Evolutionary conservation across 2,329 filamentous ascomycete genomes (phyloP).

Genomic region (Aspergillus sp.): DNA sequence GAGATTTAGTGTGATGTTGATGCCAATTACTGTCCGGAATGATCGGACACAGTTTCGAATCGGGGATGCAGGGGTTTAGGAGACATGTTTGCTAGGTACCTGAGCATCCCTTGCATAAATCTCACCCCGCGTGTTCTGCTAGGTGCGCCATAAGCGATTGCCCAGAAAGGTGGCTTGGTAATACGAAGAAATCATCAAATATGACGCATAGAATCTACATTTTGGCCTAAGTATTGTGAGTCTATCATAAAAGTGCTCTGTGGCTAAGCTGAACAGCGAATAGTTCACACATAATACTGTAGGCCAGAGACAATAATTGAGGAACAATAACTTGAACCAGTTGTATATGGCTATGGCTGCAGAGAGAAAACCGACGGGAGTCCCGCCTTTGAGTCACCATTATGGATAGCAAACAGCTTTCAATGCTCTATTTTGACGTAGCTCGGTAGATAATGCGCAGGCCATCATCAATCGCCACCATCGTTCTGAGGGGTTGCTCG

Average conservation of each 20-base stretch:
- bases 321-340: neutral
- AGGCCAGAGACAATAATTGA: neutral
- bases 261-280: neutral
- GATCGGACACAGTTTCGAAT: neutral
- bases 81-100: neutral
- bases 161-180: neutral
- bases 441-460: no score
- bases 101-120: neutral
- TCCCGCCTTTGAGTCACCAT: no score
- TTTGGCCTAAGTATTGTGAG: no score
- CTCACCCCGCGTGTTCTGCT: neutral
- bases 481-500: no score
- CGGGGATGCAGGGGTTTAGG: neutral
- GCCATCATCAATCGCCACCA: no score
- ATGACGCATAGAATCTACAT: neutral
- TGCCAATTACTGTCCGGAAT: neutral
- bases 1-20: no score
- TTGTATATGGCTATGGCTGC: no score
- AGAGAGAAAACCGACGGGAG: no score
- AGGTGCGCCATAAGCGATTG: neutral
- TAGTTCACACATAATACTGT: neutral
- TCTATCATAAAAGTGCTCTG: no score
- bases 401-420: no score
- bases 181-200: neutral
- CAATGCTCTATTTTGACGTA: no score